These are phyloP conservation scores for Dysphania ambrosioides DNA, from an alignment of 148 eudicot genomes.

Conservation along the genomic window DNA sequence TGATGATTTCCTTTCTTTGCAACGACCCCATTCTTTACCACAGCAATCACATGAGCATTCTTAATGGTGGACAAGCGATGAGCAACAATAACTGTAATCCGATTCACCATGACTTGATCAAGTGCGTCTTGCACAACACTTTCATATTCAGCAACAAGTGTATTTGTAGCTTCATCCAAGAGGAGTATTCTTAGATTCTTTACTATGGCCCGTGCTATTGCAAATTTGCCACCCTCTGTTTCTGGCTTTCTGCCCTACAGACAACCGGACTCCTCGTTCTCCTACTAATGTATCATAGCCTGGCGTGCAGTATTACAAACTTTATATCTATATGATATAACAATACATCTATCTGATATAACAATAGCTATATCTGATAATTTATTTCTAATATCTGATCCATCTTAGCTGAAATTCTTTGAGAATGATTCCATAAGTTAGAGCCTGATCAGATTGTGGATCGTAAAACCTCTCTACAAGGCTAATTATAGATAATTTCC, in stretches of 20 bases:
- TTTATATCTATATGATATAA: too few relatives aligned
- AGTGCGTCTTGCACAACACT: slow-evolving; percentile 67
- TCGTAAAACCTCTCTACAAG: slow-evolving; percentile 69
- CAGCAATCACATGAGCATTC: slow-evolving; percentile 58
- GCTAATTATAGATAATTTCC: slow-evolving; percentile 63
- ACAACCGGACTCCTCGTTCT: slow-evolving; percentile 66
- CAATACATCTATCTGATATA: not conserved
- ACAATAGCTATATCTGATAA: too few relatives aligned
- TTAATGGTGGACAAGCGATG: slow-evolving; percentile 63
- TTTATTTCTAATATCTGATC: slow-evolving; percentile 61
- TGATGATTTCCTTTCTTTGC: slow-evolving; percentile 69
- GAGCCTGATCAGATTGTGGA: slow-evolving; percentile 55
- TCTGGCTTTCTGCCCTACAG: slow-evolving; percentile 81
- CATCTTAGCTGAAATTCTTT: slow-evolving; percentile 58
- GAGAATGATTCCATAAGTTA: slow-evolving; percentile 54
- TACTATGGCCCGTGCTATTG: slow-evolving; percentile 77
- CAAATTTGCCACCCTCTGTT: slow-evolving; percentile 73
- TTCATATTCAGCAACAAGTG: slow-evolving; percentile 68
- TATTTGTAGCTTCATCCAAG: slow-evolving; percentile 74
- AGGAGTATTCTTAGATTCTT: slow-evolving; percentile 59
- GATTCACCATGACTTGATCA: slow-evolving; percentile 52
- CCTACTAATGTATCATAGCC: slow-evolving; percentile 74
- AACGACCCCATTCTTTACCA: slow-evolving; percentile 59
- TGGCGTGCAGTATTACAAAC: slow-evolving; percentile 35
- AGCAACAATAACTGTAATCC: slow-evolving; percentile 68